Evolutionary conservation across 371 early-diverging fungal genomes (phyloP).

Genomic region (Mycotypha africana): DNA sequence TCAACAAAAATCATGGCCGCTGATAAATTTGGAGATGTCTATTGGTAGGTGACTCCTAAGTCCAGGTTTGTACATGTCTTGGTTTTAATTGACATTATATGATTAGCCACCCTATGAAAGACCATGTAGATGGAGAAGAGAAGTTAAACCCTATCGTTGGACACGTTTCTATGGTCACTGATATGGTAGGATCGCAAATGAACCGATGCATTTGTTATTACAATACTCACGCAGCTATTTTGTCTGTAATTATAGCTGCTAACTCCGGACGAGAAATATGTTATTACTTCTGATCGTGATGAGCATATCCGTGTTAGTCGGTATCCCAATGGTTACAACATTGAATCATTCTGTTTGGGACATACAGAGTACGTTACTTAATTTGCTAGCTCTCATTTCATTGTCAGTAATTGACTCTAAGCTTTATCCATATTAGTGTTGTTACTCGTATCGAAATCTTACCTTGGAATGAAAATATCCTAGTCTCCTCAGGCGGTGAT

Average conservation of each 20-base stretch:
- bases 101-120: conserved; percentile 24
- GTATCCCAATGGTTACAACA: conserved; percentile 86
- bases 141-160: conserved; percentile 73
- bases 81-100: too few species aligned
- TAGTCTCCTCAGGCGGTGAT: conserved; percentile 90
- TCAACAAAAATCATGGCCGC: conserved; percentile 65
- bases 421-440: conserved; percentile 38
- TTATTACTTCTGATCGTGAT: conserved; percentile 93
- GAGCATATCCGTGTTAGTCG: conserved; percentile 90
- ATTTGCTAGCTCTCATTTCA: neutral
- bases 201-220: too few species aligned
- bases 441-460: conserved; percentile 55
- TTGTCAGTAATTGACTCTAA: conserved; percentile 4
- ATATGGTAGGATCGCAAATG: too few species aligned
- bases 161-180: conserved; percentile 92
- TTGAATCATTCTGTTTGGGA: conserved; percentile 87
- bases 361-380: conserved; percentile 68
- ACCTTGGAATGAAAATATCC: conserved; percentile 40
- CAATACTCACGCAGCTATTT: too few species aligned
- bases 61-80: too few species aligned
- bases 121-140: conserved; percentile 25
- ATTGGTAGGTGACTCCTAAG: conserved; percentile 52
- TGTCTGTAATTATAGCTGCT: too few species aligned
- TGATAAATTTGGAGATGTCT: conserved; percentile 97
- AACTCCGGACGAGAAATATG: conserved; percentile 52